Conservation (phyloP, 805 yeast species). For the Clavispora asparagi region DNA sequence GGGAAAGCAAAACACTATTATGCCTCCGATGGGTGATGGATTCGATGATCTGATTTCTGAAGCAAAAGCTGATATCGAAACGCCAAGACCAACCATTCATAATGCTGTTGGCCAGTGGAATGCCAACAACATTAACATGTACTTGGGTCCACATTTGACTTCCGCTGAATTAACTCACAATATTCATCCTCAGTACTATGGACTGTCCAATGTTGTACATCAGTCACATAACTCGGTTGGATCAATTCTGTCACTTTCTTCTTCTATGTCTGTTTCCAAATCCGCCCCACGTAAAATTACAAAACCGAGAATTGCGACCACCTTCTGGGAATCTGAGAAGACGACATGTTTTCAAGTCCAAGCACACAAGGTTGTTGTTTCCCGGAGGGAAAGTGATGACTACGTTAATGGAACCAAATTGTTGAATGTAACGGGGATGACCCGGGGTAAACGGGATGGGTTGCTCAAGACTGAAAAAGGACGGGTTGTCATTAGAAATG, state of each 20-base stretch:
- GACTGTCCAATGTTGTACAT: neutral
- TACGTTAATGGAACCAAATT: slow-evolving; percentile 36
- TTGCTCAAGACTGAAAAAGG: slow-evolving; percentile 31
- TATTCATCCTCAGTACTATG: neutral
- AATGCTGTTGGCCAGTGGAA: neutral
- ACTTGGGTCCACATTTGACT: neutral
- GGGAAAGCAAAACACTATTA: neutral
- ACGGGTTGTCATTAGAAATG: slow-evolving; percentile 27
- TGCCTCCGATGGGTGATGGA: neutral
- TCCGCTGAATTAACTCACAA: neutral
- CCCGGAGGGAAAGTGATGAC: slow-evolving; percentile 31
- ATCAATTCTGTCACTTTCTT: neutral
- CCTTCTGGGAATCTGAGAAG: slow-evolving; percentile 33
- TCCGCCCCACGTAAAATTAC: neutral
- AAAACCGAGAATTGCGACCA: slow-evolving; percentile 32
- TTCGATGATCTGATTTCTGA: neutral
- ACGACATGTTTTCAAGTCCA: slow-evolving; percentile 36
- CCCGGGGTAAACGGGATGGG: slow-evolving; percentile 38
- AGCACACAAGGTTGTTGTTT: slow-evolving; percentile 27
- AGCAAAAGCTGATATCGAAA: neutral
- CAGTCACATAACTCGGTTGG: neutral
- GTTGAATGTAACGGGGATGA: slow-evolving; percentile 34
- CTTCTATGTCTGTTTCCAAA: neutral
- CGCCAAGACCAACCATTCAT: neutral
- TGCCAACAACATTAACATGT: neutral